Percentiles rank a stretch among this genome's conserved stretches.
Evolutionary conservation across 257 asterid genomes (phyloP).

Genomic region (Lithospermum erythrorhizon): DNA sequence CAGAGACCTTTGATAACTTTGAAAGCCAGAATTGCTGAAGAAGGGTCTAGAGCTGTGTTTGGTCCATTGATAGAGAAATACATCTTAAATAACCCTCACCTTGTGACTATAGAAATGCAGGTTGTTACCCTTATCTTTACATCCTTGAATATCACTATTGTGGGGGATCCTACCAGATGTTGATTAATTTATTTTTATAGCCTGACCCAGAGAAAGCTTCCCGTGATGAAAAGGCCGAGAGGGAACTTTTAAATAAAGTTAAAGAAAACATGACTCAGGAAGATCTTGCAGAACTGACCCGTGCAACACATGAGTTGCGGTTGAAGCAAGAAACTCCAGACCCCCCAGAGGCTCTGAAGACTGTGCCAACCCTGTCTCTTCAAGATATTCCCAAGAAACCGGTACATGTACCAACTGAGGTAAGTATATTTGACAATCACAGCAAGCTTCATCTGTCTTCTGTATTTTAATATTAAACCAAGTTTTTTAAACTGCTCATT

Average conservation of each 20-base stretch:
- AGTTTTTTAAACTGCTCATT: conserved; percentile 17
- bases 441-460: conserved; percentile 3
- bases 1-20: conserved; percentile 74
- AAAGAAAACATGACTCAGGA: conserved; percentile 79
- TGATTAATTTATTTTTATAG: conserved; percentile 28
- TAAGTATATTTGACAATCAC: conserved; percentile 20
- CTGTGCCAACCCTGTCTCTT: conserved; percentile 82
- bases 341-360: conserved; percentile 87
- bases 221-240: conserved; percentile 73
- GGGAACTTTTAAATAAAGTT: conserved; percentile 55
- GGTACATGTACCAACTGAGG: conserved; percentile 72
- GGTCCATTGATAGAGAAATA: conserved; percentile 75
- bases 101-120: conserved; percentile 95
- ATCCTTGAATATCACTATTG: not conserved
- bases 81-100: conserved; percentile 73
- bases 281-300: conserved; percentile 97
- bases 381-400: conserved; percentile 89
- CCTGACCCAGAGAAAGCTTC: conserved; percentile 96
- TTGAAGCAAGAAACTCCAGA: conserved; percentile 97
- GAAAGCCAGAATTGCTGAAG: conserved; percentile 80
- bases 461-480: conserved; percentile 11
- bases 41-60: conserved; percentile 93
- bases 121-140: conserved; percentile 16
- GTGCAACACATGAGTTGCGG: conserved; percentile 80
- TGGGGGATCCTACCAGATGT: not conserved